Evolutionary conservation across 306 rosid genomes (phyloP), one percentile per base, ranked within the genome.

Genomic region (Canavalia gladiata): DNA sequence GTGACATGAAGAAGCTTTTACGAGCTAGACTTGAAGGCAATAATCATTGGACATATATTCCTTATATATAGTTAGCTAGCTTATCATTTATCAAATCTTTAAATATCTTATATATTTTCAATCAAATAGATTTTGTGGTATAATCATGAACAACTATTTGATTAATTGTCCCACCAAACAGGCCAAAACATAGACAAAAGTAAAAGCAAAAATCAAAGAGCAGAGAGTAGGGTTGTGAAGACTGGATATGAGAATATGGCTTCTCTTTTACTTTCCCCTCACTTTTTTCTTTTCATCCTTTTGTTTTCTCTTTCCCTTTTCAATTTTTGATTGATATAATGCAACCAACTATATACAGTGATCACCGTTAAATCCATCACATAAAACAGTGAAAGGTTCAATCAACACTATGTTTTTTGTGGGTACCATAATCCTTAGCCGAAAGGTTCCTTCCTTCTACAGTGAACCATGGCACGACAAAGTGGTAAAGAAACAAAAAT

Each of bases 161-260:
- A 59, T 62, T 46, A 58, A 42, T 8, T 71, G 80, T 54, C 86
- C 83, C 74, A 72, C 75, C n/a, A 3, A 25, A 62, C 72, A 35
- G 51, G 46, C 55, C 45, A 42, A n/a, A 39, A 70, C 79, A 79
- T 63, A 64, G 49, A 31, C 70, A 63, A 83, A 83, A 83, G 83
- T 47, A 59, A 63, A 55, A 65, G 82, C 80, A 77, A 77, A 37
- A 65, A 77, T 72, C 75, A 83, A 83, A 77, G 51, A 64, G 29
- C 65, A 57, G 57, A 55, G 59, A 3, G 77, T 69, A 57, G 77
- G 60, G 76, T 2, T 42, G 9, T 11, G 18, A 69, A 58, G 33
- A 46, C 39, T 10, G 6, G 55, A 65, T 63, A 83, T 77, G 45
- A 35, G 63, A 50, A 77, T 45, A 35, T 71, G 58, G 73, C 8